A percentile compares a stretch with the other conserved stretches of the same genome.
Evolutionary conservation across 1,284 basidiomycete genomes (phyloP).

Genomic region (Melampsora abietis-canadensis): DNA sequence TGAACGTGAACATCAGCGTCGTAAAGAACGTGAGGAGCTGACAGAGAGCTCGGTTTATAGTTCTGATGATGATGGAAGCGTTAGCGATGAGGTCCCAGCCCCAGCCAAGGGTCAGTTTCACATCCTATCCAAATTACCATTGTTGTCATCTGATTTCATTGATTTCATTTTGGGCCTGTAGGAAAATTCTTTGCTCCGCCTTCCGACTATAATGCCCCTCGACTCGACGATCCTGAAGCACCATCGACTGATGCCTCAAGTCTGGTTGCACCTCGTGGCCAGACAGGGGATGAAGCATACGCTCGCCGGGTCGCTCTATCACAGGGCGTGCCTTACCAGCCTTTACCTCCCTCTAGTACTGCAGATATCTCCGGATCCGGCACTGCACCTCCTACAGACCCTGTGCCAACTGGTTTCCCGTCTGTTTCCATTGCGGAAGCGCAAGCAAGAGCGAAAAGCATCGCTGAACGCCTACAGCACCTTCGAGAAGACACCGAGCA

Average conservation of each 20-base stretch:
- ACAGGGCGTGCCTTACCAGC: constrained; percentile 26
- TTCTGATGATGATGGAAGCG: constrained; percentile 38
- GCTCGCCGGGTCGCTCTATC: constrained; percentile 41
- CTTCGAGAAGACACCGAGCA: constrained; percentile 13
- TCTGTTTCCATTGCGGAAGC: constrained; percentile 40
- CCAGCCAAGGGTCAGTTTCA: constrained; percentile 24
- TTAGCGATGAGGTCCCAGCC: constrained; percentile 23
- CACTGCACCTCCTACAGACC: neutral
- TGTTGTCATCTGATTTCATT: neutral
- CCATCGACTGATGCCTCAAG: neutral
- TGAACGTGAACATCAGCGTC: constrained; percentile 40
- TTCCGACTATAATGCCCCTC: constrained; percentile 31
- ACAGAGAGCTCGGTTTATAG: constrained; percentile 38
- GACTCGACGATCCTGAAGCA: constrained; percentile 5
- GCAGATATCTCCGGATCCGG: neutral
- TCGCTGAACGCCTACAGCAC: constrained; percentile 42
- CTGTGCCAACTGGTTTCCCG: neutral
- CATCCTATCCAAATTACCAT: neutral
- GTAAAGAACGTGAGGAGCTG: constrained; percentile 35
- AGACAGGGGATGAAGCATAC: constrained; percentile 46
- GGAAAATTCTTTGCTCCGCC: constrained; percentile 42
- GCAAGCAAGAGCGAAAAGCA: constrained; percentile 37
- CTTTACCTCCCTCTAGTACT: neutral
- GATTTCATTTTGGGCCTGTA: neutral
- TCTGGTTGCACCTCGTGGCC: constrained; percentile 35